phyloP scores from a whole-genome alignment of 495 filamentous ascomycete species.

The Parachaetomium inaequale region DNA sequence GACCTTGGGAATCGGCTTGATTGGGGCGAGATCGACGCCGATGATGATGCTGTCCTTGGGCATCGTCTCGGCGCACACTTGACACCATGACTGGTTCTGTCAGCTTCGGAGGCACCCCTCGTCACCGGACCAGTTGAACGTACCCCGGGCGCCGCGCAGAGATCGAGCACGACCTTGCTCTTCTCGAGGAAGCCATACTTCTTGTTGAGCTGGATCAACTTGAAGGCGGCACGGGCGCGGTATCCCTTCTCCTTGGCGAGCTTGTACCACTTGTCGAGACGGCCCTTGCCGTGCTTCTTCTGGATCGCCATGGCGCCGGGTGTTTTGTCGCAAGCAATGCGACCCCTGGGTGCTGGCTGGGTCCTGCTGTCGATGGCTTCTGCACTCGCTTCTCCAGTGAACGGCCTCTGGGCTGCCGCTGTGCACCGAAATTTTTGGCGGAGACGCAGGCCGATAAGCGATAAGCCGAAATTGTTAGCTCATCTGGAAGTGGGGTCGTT shows the following conservation, averaged over 20 bases:
- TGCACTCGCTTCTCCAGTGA: neutral
- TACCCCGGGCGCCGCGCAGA: slow-evolving; percentile 94
- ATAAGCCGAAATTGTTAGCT: slow-evolving; percentile 22
- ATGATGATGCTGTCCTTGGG: slow-evolving; percentile 85
- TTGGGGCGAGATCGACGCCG: slow-evolving; percentile 91
- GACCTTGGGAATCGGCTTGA: slow-evolving; percentile 88
- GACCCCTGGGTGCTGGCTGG: slow-evolving; percentile 9
- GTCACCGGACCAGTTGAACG: slow-evolving; percentile 32
- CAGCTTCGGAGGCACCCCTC: slow-evolving; percentile 19
- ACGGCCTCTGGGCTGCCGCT: neutral
- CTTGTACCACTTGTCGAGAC: slow-evolving; percentile 90
- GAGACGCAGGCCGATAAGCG: slow-evolving; percentile 27
- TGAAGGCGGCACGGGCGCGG: slow-evolving; percentile 93
- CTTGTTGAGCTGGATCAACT: slow-evolving; percentile 97
- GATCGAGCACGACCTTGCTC: slow-evolving; percentile 91
- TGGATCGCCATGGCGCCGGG: slow-evolving; percentile 78
- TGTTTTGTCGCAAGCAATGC: slow-evolving; percentile 7
- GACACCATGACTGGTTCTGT: slow-evolving; percentile 77
- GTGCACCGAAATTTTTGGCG: slow-evolving; percentile 23
- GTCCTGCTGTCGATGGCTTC: slow-evolving; percentile 2
- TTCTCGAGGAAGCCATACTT: slow-evolving; percentile 97
- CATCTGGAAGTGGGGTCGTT: slow-evolving; percentile 8
- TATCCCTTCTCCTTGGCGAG: slow-evolving; percentile 98
- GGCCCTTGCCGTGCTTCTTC: slow-evolving; percentile 99
- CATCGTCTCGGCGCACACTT: slow-evolving; percentile 96